phyloP scores from a whole-genome alignment of 306 rosid genomes.

The Erythrophleum fordii region DNA sequence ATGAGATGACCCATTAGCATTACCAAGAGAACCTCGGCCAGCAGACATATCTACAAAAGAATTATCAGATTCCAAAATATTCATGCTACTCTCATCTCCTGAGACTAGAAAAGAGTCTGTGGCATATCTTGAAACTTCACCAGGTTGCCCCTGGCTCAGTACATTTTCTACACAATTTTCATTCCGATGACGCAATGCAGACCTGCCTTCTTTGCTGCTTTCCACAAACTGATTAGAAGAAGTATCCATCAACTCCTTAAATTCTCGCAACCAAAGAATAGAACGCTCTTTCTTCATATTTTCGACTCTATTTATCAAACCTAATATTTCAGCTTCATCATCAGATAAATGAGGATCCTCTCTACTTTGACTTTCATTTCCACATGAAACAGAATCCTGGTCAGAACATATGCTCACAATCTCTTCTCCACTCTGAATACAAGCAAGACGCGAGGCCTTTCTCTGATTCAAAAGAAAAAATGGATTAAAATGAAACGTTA shows the following conservation, averaged over 20 bases:
- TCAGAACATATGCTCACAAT: constrained; percentile 66
- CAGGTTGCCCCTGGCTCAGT: constrained; percentile 47
- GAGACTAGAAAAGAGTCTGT: constrained; percentile 72
- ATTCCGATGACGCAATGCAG: constrained; percentile 40
- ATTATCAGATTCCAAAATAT: constrained; percentile 70
- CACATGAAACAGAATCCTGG: constrained; percentile 75
- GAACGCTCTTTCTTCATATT: constrained; percentile 93
- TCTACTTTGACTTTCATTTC: constrained; percentile 64
- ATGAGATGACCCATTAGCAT: constrained; percentile 45
- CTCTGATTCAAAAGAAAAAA: constrained; percentile 57
- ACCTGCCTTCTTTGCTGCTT: constrained; percentile 37
- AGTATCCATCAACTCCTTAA: constrained; percentile 79
- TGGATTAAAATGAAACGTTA: neutral
- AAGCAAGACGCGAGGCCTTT: constrained; percentile 74
- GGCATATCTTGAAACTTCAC: constrained; percentile 64
- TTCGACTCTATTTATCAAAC: constrained; percentile 81
- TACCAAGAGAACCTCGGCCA: constrained; percentile 53
- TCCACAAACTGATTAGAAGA: constrained; percentile 54
- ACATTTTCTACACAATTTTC: constrained; percentile 47
- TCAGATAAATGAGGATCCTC: constrained; percentile 63
- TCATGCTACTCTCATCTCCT: constrained; percentile 77
- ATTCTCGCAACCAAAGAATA: constrained; percentile 81
- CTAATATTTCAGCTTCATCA: constrained; percentile 71
- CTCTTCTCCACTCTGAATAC: constrained; percentile 74
- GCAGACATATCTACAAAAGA: constrained; percentile 51